Base-by-base conservation (phyloP, 306 rosid species). In the Begonia loranthoides region DNA sequence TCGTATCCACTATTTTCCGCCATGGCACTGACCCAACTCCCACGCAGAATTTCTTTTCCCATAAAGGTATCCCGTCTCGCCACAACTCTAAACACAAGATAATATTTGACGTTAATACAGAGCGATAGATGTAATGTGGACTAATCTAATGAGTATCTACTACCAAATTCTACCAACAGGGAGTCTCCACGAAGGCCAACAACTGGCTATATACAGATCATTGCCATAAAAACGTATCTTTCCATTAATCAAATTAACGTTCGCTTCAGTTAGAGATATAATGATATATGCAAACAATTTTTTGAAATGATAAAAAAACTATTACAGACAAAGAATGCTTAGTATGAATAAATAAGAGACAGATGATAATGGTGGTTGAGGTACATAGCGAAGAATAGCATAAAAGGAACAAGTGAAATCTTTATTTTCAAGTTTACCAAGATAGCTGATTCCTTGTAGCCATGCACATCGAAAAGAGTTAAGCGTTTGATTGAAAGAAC, bases 1-100 rank as follows among this genome's bases (percentile, higher is more conserved):
- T 81, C 46, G 90, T 40, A 50, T 76, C 81, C 11, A 77, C 72
- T 50, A 85, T 55, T 75, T 85, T 89, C 71, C 87, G 63, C 97
- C 95, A 84, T 15, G 94, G 87, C 14, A 89, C 74, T 17, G 58
- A 54, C 49, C 94, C 94, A 36, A 76, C 51, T 61, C 39, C 56
- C 11, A 66, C 69, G 70, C 90, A 84, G 61, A 71, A 84, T 60
- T 72, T 73, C 78, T 89, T 89, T 71, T 89, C 94, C 97, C 95
- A 89, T 13, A 69, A n/a, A 56, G 97, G 95, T 67, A 89, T 55
- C 28, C 83, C 92, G 19, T 89, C 95, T 55, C 65, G 65, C 64
- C 59, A 39, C 67, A 56, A 71, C 52, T 71, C 89, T 79, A 62
- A 12, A 55, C n/a, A 12, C 24, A 54, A 43, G 60, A 24, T 11